Base-by-base conservation (phyloP, 805 yeast genomes). In the Saturnispora saitoi region DNA sequence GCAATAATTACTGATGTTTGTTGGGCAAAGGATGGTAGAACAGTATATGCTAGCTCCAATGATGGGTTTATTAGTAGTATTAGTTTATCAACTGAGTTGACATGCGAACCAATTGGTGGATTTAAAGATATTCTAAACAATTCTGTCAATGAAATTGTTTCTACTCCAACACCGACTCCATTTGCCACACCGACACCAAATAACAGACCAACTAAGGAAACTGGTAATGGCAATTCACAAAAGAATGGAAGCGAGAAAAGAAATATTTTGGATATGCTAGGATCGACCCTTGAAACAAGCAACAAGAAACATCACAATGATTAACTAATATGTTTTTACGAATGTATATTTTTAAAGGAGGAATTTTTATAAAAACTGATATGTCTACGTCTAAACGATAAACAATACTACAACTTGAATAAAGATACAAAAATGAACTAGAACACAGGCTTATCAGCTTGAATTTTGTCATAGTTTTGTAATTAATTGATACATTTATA, bases 41-140 rank as follows among this genome's bases (percentile, higher is more conserved):
- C 76, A 12, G 64, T 93, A 15, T 70, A 91, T 56, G 71, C 86
- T 22, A 80, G 95, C 6, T 86, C 96, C 0, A 85, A 95, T 0
- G 99, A 93, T 63, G 98, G 98, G 17, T 91, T 89, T 62, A 84
- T 96, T 54, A 83, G 96, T 1, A 74, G 75, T 41, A 63, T 90
- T 1, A 64, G 69, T 6, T 76, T 88, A 43, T 75, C 75, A 4
- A 63, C 66, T 2, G 73, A 66, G 2, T 70, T 78, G 11, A 70
- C 87, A 31, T 96, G 96, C 1, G 69, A 63, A 29, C 15, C 43
- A 4, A 63, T 55, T n/a, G 57, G 70, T 31, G 55, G 57, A 2
- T 64, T 58, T 29, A 65, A 65, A 47, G 56, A 26, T 19, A 20
- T 12, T 39, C 11, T 7, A 4, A 15, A 29, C 17, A 32, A 22